Percentiles rank a stretch among this genome's conserved stretches.
These are phyloP conservation scores for Globisporangium canariense DNA, from an alignment of 352 stramenopile species.

Conservation along the genomic window DNA sequence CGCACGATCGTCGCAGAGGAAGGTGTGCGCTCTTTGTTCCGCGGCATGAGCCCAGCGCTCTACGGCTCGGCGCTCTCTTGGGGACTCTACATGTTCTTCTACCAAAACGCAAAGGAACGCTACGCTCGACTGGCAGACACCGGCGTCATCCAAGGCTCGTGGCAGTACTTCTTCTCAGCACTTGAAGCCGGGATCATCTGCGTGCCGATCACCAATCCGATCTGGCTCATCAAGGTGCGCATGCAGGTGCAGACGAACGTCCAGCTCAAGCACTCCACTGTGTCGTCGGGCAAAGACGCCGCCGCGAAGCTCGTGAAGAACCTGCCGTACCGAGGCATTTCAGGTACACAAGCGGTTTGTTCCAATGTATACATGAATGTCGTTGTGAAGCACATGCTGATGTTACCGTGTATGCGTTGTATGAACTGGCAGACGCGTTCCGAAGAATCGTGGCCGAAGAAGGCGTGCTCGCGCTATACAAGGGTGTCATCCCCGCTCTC, in stretches of 20 bases:
- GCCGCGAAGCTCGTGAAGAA: slow-evolving; percentile 49
- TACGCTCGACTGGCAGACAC: slow-evolving; percentile 72
- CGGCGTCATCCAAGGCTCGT: slow-evolving; percentile 69
- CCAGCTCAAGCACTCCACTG: slow-evolving; percentile 34
- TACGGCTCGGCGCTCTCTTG: slow-evolving; percentile 95
- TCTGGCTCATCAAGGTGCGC: slow-evolving; percentile 98
- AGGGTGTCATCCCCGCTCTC: slow-evolving; percentile 92
- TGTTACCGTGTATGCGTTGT: not conserved
- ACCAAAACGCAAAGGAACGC: slow-evolving; percentile 93
- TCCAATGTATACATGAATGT: not conserved
- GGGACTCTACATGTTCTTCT: slow-evolving; percentile 99
- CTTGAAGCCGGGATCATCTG: slow-evolving; percentile 87
- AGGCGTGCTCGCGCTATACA: slow-evolving; percentile 93
- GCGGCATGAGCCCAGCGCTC: slow-evolving; percentile 93
- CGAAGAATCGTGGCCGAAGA: slow-evolving; percentile 94
- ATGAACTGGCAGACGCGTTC: slow-evolving; percentile 73
- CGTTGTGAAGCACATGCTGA: slow-evolving; percentile 5
- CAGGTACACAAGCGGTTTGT: slow-evolving; percentile 25
- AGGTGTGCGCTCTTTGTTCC: slow-evolving; percentile 88
- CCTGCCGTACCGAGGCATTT: slow-evolving; percentile 64
- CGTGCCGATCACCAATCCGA: slow-evolving; percentile 96
- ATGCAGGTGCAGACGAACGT: slow-evolving; percentile 90
- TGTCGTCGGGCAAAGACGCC: slow-evolving; percentile 43
- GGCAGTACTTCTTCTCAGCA: slow-evolving; percentile 80
- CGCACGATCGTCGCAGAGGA: slow-evolving; percentile 82